These are phyloP conservation scores for Penicillium sp. DNA, from an alignment of 2,329 filamentous ascomycete genomes.

Conservation along the genomic window DNA sequence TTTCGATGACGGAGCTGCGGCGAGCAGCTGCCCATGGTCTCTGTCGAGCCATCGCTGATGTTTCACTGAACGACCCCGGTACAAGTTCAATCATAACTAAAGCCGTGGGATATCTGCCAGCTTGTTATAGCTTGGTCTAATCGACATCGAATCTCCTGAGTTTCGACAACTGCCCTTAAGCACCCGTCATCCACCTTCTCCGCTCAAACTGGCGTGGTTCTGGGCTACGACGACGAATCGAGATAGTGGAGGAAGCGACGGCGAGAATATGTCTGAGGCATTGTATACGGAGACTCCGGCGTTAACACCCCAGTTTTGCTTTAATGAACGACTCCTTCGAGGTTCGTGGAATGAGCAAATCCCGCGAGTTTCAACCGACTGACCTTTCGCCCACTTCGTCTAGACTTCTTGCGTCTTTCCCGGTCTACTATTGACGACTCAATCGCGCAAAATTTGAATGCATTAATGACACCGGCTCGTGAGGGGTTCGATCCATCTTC, in stretches of 20 bases:
- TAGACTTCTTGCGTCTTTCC: constrained; percentile 89
- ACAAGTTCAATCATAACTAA: no score
- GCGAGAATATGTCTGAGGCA: constrained; percentile 37
- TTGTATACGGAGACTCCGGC: constrained; percentile 51
- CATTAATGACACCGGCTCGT: constrained; percentile 74
- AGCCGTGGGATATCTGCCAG: neutral
- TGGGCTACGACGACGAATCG: constrained; percentile 37
- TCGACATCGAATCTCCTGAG: neutral
- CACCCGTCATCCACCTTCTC: neutral
- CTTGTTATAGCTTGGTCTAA: neutral
- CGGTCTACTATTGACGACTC: constrained; percentile 87
- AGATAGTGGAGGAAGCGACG: constrained; percentile 23
- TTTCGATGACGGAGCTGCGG: neutral
- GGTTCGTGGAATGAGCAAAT: constrained; percentile 54
- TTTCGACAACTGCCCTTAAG: neutral
- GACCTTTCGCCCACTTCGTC: constrained; percentile 62
- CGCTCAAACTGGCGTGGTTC: constrained; percentile 46
- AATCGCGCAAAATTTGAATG: constrained; percentile 91
- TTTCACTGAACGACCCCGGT: no score
- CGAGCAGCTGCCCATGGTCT: no score
- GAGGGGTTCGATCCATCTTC: constrained; percentile 77
- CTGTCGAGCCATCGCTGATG: no score
- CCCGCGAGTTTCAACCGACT: constrained; percentile 11
- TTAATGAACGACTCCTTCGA: constrained; percentile 69
- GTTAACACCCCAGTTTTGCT: constrained; percentile 77